Conservation (phyloP, 257 asterid species). For the Marsdenia floribunda region DNA sequence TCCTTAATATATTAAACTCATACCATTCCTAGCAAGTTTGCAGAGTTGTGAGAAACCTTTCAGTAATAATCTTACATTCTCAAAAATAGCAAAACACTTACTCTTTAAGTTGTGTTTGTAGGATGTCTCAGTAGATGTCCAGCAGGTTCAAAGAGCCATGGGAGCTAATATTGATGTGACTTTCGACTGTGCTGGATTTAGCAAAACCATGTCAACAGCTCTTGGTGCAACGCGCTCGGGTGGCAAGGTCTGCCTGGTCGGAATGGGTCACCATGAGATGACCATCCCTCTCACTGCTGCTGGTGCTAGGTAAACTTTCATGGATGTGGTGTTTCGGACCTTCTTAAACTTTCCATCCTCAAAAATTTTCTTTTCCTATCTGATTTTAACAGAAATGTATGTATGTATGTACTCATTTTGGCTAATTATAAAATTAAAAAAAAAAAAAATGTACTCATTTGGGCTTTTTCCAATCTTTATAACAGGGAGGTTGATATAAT, state of each 20-base stretch:
- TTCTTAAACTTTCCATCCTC: background rate
- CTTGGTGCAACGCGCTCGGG: slow-evolving; percentile 63
- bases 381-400: background rate
- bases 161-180: slow-evolving; percentile 47
- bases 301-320: slow-evolving; percentile 58
- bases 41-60: background rate
- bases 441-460: too few species aligned
- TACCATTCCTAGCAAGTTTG: background rate
- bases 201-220: slow-evolving; percentile 71
- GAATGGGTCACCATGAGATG: slow-evolving; percentile 81
- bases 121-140: slow-evolving; percentile 62
- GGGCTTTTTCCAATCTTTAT: background rate
- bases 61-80: background rate
- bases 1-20: background rate
- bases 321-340: too few species aligned
- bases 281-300: slow-evolving; percentile 81
- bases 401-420: background rate
- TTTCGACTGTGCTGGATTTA: slow-evolving; percentile 73
- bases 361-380: background rate
- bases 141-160: slow-evolving; percentile 56
- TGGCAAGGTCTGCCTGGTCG: slow-evolving; percentile 79
- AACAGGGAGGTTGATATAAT: slow-evolving; percentile 76
- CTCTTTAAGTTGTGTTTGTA: slow-evolving; percentile 6
- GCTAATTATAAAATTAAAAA: too few species aligned
- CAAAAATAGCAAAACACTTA: background rate